phyloP scores from a whole-genome alignment of 2,329 filamentous ascomycete species.

The Bimuria novae-zelandiae region DNA sequence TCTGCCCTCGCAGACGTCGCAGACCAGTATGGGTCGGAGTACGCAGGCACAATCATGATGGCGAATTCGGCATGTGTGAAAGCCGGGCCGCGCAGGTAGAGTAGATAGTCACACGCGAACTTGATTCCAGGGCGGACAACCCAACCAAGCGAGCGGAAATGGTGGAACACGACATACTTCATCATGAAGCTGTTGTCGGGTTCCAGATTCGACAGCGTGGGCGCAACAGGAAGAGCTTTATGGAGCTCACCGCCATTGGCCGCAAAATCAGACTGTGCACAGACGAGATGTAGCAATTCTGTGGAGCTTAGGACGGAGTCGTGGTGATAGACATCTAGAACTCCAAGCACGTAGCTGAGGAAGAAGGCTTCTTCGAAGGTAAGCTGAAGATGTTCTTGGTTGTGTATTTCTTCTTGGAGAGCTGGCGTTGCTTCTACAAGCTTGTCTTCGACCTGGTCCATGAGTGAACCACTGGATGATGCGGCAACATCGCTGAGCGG shows the following conservation, averaged over 20 bases:
- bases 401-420: slow-evolving; percentile 25
- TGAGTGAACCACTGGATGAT: slow-evolving; percentile 14
- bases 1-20: slow-evolving; percentile 52
- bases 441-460: slow-evolving; percentile 19
- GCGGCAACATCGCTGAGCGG: slow-evolving; percentile 14
- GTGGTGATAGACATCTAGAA: slow-evolving; percentile 61
- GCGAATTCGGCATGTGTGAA: slow-evolving; percentile 96
- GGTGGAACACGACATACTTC: slow-evolving; percentile 89
- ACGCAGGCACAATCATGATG: slow-evolving; percentile 81
- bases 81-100: slow-evolving; percentile 90
- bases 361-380: slow-evolving; percentile 92
- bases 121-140: slow-evolving; percentile 91
- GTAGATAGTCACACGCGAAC: slow-evolving; percentile 91
- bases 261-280: slow-evolving; percentile 70
- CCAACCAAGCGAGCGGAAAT: slow-evolving; percentile 95
- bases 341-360: slow-evolving; percentile 78
- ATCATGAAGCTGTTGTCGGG: slow-evolving; percentile 85
- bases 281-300: slow-evolving; percentile 62
- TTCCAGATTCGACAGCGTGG: slow-evolving; percentile 50
- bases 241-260: slow-evolving; percentile 14
- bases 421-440: slow-evolving; percentile 10
- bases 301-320: slow-evolving; percentile 54
- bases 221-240: neutral
- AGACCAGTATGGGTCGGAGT: slow-evolving; percentile 73
- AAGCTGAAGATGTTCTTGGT: slow-evolving; percentile 87